Conservation (phyloP, 345 rosid species). For the Ceriops tagal region DNA sequence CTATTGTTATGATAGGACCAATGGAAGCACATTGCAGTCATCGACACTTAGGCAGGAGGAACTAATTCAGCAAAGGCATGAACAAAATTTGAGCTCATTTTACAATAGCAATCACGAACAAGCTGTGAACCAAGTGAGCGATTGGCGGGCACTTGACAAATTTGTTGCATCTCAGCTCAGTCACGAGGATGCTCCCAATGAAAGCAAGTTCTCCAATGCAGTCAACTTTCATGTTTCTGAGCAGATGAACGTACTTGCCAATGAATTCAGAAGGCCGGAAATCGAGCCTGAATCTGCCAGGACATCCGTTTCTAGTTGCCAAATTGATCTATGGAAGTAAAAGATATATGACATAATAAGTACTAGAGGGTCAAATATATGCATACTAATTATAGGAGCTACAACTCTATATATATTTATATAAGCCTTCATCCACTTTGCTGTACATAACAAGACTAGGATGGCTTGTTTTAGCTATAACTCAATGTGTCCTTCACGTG, state of each 20-base stretch:
- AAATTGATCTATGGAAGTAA: constrained; percentile 89
- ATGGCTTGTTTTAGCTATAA: constrained; percentile 34
- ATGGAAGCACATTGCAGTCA: constrained; percentile 55
- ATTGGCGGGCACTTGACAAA: constrained; percentile 95
- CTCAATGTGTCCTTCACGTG: constrained; percentile 23
- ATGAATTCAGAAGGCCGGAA: constrained; percentile 49
- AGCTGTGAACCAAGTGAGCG: constrained; percentile 73
- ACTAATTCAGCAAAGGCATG: constrained; percentile 39
- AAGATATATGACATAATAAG: constrained; percentile 19
- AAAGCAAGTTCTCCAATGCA: constrained; percentile 28
- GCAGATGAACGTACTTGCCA: constrained; percentile 33
- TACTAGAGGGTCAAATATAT: constrained; percentile 16
- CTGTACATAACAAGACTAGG: constrained; percentile 63
- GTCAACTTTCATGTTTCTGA: constrained; percentile 39
- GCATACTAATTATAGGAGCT: constrained; percentile 44
- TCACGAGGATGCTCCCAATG: constrained; percentile 61
- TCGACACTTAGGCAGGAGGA: constrained; percentile 57
- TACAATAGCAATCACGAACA: constrained; percentile 40
- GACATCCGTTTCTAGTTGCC: constrained; percentile 66
- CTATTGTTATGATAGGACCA: constrained; percentile 39
- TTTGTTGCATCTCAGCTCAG: constrained; percentile 96
- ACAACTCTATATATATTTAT: constrained; percentile 20
- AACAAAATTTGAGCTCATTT: constrained; percentile 50
- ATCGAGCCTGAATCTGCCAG: constrained; percentile 55
- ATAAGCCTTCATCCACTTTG: constrained; percentile 27